phyloP scores from a whole-genome alignment of 352 stramenopile species.

The Pythium apleroticum region DNA sequence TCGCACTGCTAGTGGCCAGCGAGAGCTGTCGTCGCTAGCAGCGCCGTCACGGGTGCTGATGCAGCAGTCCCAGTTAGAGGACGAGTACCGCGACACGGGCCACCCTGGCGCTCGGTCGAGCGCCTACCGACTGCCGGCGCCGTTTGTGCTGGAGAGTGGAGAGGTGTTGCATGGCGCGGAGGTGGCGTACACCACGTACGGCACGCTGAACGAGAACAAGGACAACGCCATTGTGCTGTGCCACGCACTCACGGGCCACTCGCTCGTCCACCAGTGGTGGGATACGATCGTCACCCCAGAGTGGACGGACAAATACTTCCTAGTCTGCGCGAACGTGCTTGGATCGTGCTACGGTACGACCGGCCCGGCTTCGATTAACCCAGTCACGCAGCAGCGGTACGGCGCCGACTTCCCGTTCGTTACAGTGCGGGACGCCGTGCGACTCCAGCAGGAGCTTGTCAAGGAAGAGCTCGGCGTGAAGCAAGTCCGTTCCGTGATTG shows the following conservation, averaged over 20 bases:
- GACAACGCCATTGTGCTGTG: constrained; percentile 95
- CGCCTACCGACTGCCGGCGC: constrained; percentile 41
- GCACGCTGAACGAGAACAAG: constrained; percentile 77
- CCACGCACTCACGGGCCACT: constrained; percentile 95
- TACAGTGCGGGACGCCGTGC: constrained; percentile 92
- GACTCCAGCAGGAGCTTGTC: constrained; percentile 88
- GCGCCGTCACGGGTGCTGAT: not conserved
- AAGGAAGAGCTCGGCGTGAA: constrained; percentile 86
- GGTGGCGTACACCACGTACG: constrained; percentile 95
- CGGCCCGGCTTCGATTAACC: constrained; percentile 81
- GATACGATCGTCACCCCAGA: constrained; percentile 91
- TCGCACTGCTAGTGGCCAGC: not conserved
- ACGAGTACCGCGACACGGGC: constrained; percentile 58
- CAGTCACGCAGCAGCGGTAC: constrained; percentile 69
- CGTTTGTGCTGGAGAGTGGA: constrained; percentile 65
- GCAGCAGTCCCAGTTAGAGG: constrained; percentile 36
- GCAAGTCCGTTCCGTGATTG: constrained; percentile 90
- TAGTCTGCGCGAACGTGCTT: constrained; percentile 96
- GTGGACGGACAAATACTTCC: constrained; percentile 96
- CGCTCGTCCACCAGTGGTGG: constrained; percentile 93
- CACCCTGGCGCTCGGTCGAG: constrained; percentile 46
- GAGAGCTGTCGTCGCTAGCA: constrained; percentile 7
- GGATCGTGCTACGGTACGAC: constrained; percentile 95
- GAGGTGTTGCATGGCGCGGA: constrained; percentile 62
- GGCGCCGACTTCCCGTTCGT: constrained; percentile 90